Percentiles rank a stretch among this genome's conserved stretches.
These are phyloP conservation scores for Roridomyces roridus DNA, from an alignment of 768 basidiomycete species.

Conservation along the genomic window DNA sequence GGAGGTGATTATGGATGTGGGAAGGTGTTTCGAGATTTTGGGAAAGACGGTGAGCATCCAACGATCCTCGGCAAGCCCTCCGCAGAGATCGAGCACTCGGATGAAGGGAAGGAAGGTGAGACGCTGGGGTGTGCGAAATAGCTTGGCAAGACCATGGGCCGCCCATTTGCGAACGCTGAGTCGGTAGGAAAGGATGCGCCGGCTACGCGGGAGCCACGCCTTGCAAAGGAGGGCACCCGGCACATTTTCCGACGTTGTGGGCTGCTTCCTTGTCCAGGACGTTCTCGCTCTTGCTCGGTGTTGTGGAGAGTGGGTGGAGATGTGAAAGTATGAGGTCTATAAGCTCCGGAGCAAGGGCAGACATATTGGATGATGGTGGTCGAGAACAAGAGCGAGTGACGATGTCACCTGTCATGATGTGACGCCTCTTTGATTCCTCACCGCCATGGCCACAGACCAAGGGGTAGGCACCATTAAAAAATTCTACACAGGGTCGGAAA, in stretches of 20 bases:
- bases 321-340: neutral
- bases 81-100: neutral
- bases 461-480: too few relatives aligned
- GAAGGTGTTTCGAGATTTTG: neutral
- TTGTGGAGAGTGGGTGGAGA: neutral
- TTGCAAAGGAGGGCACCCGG: conserved; percentile 1
- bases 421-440: too few relatives aligned
- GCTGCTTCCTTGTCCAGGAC: neutral
- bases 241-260: neutral
- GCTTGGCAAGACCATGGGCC: neutral
- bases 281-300: neutral
- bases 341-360: neutral
- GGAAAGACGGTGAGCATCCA: conserved; percentile 4
- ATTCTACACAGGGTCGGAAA: too few relatives aligned
- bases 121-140: neutral
- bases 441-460: too few relatives aligned
- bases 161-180: neutral
- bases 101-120: conserved; percentile 5
- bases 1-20: neutral
- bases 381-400: too few relatives aligned
- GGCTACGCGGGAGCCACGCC: neutral
- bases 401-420: too few relatives aligned
- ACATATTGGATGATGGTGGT: too few relatives aligned
- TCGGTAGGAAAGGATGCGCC: conserved; percentile 6
- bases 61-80: neutral